phyloP scores from a whole-genome alignment of 2,329 filamentous ascomycete species.

The Capronia epimyces region DNA sequence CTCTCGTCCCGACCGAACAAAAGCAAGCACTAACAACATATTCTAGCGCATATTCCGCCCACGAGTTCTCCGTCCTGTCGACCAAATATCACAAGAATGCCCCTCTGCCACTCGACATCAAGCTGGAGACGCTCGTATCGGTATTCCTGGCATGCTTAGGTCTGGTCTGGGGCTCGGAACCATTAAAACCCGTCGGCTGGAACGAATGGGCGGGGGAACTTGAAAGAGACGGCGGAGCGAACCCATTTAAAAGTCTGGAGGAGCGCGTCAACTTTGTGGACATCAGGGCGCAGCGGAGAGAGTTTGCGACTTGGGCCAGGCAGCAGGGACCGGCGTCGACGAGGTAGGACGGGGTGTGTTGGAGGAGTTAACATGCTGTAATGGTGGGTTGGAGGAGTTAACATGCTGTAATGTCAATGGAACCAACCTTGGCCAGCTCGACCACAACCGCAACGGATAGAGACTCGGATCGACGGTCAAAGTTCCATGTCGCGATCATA shows the following conservation, averaged over 20 bases:
- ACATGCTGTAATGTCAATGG: background rate
- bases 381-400: background rate
- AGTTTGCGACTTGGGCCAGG: conserved; percentile 70
- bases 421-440: no score
- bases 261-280: conserved; percentile 80
- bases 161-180: conserved; percentile 70
- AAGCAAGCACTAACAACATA: conserved; percentile 13
- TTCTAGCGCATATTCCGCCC: conserved; percentile 84
- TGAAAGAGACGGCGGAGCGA: conserved; percentile 64
- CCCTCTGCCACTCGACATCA: conserved; percentile 74
- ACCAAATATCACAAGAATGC: conserved; percentile 29
- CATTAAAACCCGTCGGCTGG: conserved; percentile 81
- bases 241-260: conserved; percentile 75
- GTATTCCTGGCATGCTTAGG: conserved; percentile 76
- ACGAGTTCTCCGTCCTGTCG: conserved; percentile 74
- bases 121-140: conserved; percentile 75
- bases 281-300: conserved; percentile 67
- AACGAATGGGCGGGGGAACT: conserved; percentile 69
- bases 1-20: background rate
- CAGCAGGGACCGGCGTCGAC: conserved; percentile 34
- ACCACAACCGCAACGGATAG: no score
- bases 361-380: background rate
- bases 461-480: no score
- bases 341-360: conserved; percentile 21
- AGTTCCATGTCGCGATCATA: no score